A percentile compares a stretch with the other conserved stretches of the same genome.
Evolutionary conservation across 441 rosid species (phyloP).

Genomic region (Kokia cookei): DNA sequence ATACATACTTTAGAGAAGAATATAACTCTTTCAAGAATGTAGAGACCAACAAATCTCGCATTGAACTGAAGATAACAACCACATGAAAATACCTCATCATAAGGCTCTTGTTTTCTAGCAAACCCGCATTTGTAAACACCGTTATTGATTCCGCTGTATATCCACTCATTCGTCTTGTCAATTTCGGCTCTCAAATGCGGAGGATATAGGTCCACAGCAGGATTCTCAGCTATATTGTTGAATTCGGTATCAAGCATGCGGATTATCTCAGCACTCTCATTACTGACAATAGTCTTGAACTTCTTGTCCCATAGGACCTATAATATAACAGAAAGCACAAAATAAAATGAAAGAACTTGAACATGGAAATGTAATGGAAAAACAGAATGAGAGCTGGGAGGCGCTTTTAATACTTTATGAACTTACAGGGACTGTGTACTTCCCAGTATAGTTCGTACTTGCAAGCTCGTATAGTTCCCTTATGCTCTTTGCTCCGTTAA

Average conservation of each 20-base stretch:
- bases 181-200: conserved; percentile 41
- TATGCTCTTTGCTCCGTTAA: conserved; percentile 63
- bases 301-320: conserved; percentile 95
- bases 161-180: conserved; percentile 71
- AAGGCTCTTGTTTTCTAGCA: conserved; percentile 76
- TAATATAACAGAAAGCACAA: conserved; percentile 7
- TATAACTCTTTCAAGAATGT: background rate
- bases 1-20: background rate
- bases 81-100: conserved; percentile 56
- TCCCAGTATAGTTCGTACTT: conserved; percentile 60
- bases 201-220: conserved; percentile 71
- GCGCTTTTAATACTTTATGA: background rate
- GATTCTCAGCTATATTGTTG: conserved; percentile 64
- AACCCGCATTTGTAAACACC: conserved; percentile 92
- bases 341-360: background rate
- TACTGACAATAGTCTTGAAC: conserved; percentile 73
- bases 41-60: background rate
- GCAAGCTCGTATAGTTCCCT: conserved; percentile 81
- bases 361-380: background rate
- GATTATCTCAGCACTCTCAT: conserved; percentile 78
- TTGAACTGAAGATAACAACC: background rate
- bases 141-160: conserved; percentile 60
- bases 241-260: conserved; percentile 80
- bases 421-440: conserved; percentile 89
- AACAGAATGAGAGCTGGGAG: background rate